Conservation (phyloP, 495 filamentous ascomycete genomes). For the Talaromyces adpressus region DNA sequence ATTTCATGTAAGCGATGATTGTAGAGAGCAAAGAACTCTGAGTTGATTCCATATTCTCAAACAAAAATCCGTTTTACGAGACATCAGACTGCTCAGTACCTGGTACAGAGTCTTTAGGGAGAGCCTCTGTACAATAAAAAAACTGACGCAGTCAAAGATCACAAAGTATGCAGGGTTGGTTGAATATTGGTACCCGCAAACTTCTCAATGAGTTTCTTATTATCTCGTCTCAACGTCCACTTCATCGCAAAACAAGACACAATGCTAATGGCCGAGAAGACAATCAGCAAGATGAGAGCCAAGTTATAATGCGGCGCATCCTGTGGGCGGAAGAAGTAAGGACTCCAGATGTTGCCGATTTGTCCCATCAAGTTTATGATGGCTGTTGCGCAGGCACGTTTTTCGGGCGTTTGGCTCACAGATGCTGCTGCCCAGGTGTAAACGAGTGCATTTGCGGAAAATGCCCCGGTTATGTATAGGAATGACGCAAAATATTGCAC, state of each 20-base stretch:
- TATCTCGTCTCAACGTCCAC: neutral
- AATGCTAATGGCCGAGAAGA: neutral
- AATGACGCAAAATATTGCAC: conserved; percentile 46
- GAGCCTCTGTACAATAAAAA: too few species aligned
- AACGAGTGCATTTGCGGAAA: conserved; percentile 42
- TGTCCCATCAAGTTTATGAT: conserved; percentile 1
- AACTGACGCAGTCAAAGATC: too few species aligned
- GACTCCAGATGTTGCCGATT: conserved; percentile 3
- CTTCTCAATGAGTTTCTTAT: neutral
- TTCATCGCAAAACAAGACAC: neutral
- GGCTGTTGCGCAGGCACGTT: conserved; percentile 13
- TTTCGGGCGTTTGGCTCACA: conserved; percentile 46
- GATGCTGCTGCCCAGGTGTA: conserved; percentile 47
- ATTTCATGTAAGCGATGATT: too few species aligned
- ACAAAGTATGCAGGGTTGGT: neutral
- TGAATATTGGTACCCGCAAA: neutral
- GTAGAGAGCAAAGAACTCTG: too few species aligned
- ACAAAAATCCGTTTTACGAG: too few species aligned
- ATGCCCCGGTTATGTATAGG: conserved; percentile 39
- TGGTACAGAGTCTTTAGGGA: too few species aligned
- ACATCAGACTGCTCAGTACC: too few species aligned
- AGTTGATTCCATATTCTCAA: too few species aligned
- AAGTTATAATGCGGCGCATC: conserved; percentile 2
- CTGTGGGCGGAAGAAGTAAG: conserved; percentile 4
- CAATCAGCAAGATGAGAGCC: conserved; percentile 4